phyloP scores from a whole-genome alignment of 2,329 filamentous ascomycete species.

The Pyrenochaeta sp. region DNA sequence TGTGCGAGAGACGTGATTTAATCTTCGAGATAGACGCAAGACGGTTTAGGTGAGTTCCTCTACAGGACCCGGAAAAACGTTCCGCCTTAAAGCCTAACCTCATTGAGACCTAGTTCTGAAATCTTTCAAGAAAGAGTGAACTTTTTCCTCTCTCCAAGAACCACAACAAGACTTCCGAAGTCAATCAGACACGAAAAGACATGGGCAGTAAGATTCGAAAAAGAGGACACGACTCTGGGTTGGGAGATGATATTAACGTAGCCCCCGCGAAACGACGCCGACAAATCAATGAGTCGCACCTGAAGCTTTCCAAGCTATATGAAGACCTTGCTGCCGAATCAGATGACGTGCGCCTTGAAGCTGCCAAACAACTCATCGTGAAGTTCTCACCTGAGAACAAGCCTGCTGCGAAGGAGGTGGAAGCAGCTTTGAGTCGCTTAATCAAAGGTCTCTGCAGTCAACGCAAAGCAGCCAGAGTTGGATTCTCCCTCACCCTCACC shows the following conservation, averaged over 20 bases:
- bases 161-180: constrained; percentile 4
- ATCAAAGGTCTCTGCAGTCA: constrained; percentile 90
- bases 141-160: constrained; percentile 11
- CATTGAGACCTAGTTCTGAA: background rate
- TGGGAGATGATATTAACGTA: constrained; percentile 25
- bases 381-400: constrained; percentile 51
- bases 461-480: constrained; percentile 85
- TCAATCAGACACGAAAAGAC: constrained; percentile 2
- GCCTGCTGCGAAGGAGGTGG: constrained; percentile 49
- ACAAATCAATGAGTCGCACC: constrained; percentile 50
- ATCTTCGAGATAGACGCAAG: too few species aligned
- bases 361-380: constrained; percentile 55
- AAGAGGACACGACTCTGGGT: constrained; percentile 33
- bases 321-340: constrained; percentile 58
- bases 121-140: background rate
- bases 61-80: background rate
- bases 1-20: too few species aligned
- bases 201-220: constrained; percentile 42
- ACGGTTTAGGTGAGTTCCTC: too few species aligned
- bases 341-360: constrained; percentile 53
- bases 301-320: constrained; percentile 56
- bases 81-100: background rate
- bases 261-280: constrained; percentile 43
- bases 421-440: constrained; percentile 59
- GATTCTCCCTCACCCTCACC: constrained; percentile 87